phyloP scores from a whole-genome alignment of 2,329 filamentous ascomycete genomes.

The Sporothrix pallida region DNA sequence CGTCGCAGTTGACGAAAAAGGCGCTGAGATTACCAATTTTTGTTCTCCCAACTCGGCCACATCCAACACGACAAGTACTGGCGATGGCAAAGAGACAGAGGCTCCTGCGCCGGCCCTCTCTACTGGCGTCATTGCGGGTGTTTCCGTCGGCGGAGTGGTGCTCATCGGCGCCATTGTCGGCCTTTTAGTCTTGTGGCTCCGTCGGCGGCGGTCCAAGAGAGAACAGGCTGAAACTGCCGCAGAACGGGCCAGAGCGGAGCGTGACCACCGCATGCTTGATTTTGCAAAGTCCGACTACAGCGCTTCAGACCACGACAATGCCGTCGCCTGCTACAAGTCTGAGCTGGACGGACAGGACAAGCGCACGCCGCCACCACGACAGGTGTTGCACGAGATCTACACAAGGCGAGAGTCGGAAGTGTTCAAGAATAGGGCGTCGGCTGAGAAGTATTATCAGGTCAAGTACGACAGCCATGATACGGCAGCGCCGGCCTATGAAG shows the following conservation, averaged over 20 bases:
- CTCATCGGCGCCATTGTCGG: background rate
- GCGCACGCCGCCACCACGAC: background rate
- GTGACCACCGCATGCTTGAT: background rate
- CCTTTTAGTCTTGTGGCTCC: background rate
- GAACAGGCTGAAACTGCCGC: background rate
- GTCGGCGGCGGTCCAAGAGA: background rate
- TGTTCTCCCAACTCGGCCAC: background rate
- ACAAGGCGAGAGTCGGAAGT: background rate
- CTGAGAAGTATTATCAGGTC: background rate
- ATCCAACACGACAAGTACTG: background rate
- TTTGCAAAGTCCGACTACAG: background rate
- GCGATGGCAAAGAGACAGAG: background rate
- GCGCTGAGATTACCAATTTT: conserved; percentile 10
- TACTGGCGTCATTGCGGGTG: background rate
- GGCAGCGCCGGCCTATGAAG: background rate
- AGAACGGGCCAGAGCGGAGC: background rate
- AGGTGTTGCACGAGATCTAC: background rate
- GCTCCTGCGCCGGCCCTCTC: background rate
- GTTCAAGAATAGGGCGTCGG: background rate
- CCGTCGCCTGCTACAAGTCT: background rate
- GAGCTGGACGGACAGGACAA: background rate
- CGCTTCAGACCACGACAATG: background rate
- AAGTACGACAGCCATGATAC: background rate
- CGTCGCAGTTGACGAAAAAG: conserved; percentile 34
- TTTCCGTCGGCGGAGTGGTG: background rate